Base-by-base conservation (phyloP, 1,139 yeast species). In the Geotrichum bryndzae region DNA sequence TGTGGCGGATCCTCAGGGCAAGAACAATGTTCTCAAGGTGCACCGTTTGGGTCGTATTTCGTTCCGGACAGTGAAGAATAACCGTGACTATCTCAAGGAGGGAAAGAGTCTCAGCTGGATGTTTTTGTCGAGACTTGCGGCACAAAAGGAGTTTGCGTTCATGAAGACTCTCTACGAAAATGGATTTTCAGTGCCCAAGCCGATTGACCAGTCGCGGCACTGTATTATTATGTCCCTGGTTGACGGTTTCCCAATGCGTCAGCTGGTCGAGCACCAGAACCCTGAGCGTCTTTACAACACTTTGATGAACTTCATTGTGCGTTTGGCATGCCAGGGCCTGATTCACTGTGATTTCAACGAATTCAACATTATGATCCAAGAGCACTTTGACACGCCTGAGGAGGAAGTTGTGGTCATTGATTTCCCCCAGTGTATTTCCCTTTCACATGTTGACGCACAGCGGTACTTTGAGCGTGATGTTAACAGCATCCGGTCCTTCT, bases 311-410 rank as follows among this genome's bases (percentile, higher is more conserved):
- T 92, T 94, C 70, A 86, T 90, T 48, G 96, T 92, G 18, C 82
- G 84, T 66, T 78, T 94, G 63, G 99, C 90, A 2, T 86, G 88
- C 69, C 84, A 87, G 68, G 99, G 99, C 0, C 80, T 94, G 65
- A 92, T 94, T 64, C 99, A 94, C 76, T 92, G 99, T 80, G 99
- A 94, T 79, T 94, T 87, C 75, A 94, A 94, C 74, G 99, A 94
- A 74, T 94, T 94, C 76, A 94, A 94, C 74, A 91, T 94, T 68
- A 89, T 94, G 81, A 88, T 95, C 54, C 80, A 89, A 60, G 86
- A 87, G 66, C 78, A 81, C 54, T 82, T 82, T 54, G 81, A 80
- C 51, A 79, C 74, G 53, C 82, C 82, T 59, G 88, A 84, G 63
- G 64, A 70, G 22, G 77, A 75, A 61, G 90, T 91, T 68, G 87